These are phyloP conservation scores for Mucor lusitanicus DNA, from an alignment of 371 early-diverging fungal genomes.

Conservation along the genomic window DNA sequence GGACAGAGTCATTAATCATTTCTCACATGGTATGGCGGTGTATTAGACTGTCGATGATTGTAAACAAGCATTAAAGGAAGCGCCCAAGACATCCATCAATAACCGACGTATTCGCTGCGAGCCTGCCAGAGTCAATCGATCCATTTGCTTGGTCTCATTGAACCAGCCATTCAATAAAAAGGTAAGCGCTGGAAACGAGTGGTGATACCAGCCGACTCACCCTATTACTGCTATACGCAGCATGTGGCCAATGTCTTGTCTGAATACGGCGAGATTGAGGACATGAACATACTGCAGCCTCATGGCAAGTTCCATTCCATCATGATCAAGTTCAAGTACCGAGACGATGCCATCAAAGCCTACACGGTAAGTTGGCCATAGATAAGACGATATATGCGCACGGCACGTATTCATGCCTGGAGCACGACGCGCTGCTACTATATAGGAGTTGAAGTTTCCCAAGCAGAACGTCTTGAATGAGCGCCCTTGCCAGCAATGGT, in stretches of 20 bases:
- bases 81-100: slow-evolving; percentile 70
- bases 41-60: slow-evolving; percentile 50
- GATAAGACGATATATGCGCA: too few relatives aligned
- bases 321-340: slow-evolving; percentile 73
- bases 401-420: too few relatives aligned
- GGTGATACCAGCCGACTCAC: neutral
- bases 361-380: slow-evolving; percentile 50
- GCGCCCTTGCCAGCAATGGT: slow-evolving; percentile 38
- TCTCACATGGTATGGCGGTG: neutral
- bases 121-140: slow-evolving; percentile 83
- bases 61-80: slow-evolving; percentile 63
- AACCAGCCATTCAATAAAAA: slow-evolving; percentile 40
- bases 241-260: neutral
- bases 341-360: slow-evolving; percentile 83
- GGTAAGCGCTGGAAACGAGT: slow-evolving; percentile 15
- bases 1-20: neutral
- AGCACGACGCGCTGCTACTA: too few relatives aligned
- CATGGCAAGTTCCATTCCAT: slow-evolving; percentile 56
- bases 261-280: slow-evolving; percentile 70
- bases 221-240: neutral
- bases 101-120: slow-evolving; percentile 82
- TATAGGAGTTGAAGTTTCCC: slow-evolving; percentile 8
- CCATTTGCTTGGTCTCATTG: slow-evolving; percentile 66
- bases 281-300: slow-evolving; percentile 59
- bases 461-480: neutral